Base-by-base conservation (phyloP, 192 early-diverging fungal genomes). In the Backusella psychrophila region DNA sequence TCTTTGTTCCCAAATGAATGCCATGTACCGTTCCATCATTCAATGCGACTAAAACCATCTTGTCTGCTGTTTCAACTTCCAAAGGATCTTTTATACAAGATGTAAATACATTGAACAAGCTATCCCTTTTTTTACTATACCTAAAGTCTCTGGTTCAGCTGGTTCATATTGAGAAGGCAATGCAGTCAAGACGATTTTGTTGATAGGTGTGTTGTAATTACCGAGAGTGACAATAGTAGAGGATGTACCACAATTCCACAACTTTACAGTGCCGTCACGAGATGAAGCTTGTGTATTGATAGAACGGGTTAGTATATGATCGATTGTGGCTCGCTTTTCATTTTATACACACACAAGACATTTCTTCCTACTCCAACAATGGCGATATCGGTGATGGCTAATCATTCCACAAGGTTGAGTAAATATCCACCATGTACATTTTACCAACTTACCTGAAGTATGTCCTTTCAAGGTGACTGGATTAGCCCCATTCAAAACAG, bases 401-500 rank as follows among this genome's bases (percentile, higher is more conserved):
- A 49, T 39, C 38, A 39, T 39, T 39, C 38, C 38, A 39, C 11
- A 39, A 12, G 11, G 38, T 12, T 39, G 38, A 39, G 3, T 6
- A 49, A 5, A n/a, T 49, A 6, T 49, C 46, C 17, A 39, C 7
- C 12, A 12, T 8, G 11, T 11, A 39, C 38, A 12, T 21, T 49
- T 19, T n/a, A 49, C n/a, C 46, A 7, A 49, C 0, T 49, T 66
- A 85, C 88, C 82, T 69, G 83, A 83, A 4, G 83, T 88, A 77
- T 94, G 93, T 23, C 92, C 93, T 21, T 79, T 86, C 66, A 94
- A 80, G 8, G 91, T 92, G 4, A 91, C 90, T 11, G 93, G 93
- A 71, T 92, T 93, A 35, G 83, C 84, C 65, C 93, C 93, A 75
- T 94, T 92, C 36, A 88, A 73, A 29, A 86, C 92, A 26, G 93